Percentiles rank a stretch among this genome's conserved stretches.
Conservation (phyloP, 495 filamentous ascomycete genomes). For the Chaetomium tenue region DNA sequence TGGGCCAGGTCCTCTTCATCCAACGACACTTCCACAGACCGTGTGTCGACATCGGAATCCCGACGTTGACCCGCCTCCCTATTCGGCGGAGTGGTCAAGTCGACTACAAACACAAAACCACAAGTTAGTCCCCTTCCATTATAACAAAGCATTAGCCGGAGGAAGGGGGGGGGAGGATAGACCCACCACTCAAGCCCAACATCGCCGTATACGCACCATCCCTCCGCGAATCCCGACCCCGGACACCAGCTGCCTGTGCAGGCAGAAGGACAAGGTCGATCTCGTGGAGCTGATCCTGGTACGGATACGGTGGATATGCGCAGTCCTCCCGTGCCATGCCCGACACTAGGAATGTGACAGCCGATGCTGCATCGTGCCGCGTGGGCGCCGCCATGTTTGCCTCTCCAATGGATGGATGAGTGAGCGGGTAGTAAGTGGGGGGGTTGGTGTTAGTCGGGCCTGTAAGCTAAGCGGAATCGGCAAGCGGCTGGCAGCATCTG, state of each 20-base stretch:
- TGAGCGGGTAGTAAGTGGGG: not conserved
- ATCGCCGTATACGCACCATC: not conserved
- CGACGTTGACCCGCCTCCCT: not conserved
- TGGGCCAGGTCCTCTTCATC: not conserved
- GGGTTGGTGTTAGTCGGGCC: not conserved
- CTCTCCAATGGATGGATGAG: not conserved
- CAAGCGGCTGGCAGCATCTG: not conserved
- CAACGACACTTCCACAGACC: not conserved
- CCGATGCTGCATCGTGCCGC: not conserved
- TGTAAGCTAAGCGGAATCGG: constrained; percentile 3
- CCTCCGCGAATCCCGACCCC: not conserved
- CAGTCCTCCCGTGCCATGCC: not conserved
- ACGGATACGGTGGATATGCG: not conserved
- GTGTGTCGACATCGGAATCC: not conserved
- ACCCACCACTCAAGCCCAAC: not conserved
- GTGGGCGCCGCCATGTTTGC: not conserved
- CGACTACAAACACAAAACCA: not conserved
- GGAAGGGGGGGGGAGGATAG: no score
- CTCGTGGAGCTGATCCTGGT: not conserved
- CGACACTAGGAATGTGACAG: not conserved
- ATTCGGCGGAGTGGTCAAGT: not conserved
- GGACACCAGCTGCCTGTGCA: not conserved
- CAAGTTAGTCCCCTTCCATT: not conserved
- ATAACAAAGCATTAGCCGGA: not conserved
- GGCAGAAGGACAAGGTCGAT: no score